Evolutionary conservation across 2,329 filamentous ascomycete species (phyloP), one percentile per base, ranked within the genome.

Genomic region (Trichoderma arundinaceum): DNA sequence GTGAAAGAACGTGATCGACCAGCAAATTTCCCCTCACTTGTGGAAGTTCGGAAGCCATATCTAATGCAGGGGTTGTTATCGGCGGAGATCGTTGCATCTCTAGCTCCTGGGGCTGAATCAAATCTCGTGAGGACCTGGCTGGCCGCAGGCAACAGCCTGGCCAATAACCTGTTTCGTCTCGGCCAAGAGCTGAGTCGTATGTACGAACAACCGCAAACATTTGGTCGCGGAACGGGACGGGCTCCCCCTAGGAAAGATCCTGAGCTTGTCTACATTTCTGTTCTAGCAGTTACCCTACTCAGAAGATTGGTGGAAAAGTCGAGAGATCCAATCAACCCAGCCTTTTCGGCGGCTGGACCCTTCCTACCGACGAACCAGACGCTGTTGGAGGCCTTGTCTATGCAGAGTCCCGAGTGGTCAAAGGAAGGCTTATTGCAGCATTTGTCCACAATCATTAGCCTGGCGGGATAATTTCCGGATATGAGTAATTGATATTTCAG

Each of bases 61-160:
- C 80, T 99, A 10, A 95, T 96, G 85, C 95, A 99, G 78, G 94
- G 93, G 1, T 86, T 98, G 72, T 83, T 98, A 6, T 91, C 93
- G 1, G 94, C 92, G 0, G 94, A 98, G 71, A 96, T 98, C 59
- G 80, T 98, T 3, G 88, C 92, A 0, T 89, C 89, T 9, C 82
- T 97, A 12, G 87, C 88, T 3, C 90, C 90, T 2, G 85, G 85
- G 4, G 83, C 87, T n/a, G 92, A 96, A 69, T 85, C 84, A 15
- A 85, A 87, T 4, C 79, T 97, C 7, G 90, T 94, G 4, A 87
- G 87, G 64, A 83, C 86, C 0, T 98, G 95, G 94, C 84, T 98
- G 7, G 87, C 89, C 44, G 92, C 91, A 3, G 88, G 90, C 48
- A 93, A 96, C 71, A 92, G 91, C 0, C 95, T 97, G 76, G 90